Evolutionary conservation across 2,329 filamentous ascomycete genomes (phyloP).

Genomic region (Cytospora leucostoma): DNA sequence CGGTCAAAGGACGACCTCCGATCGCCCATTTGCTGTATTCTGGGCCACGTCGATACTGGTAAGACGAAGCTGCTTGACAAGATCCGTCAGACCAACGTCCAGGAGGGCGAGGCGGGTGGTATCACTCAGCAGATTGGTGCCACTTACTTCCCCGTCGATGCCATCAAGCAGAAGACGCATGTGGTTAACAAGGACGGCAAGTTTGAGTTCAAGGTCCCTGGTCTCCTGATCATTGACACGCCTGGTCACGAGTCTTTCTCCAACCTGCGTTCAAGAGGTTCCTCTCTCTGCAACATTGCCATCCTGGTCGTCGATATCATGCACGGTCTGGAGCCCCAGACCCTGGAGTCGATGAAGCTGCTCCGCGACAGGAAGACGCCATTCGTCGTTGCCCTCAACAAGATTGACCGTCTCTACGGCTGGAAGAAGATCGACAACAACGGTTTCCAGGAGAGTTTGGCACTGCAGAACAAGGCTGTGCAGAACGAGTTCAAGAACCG

Average conservation of each 20-base stretch:
- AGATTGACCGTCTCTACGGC: constrained; percentile 98
- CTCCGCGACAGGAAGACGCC: constrained; percentile 92
- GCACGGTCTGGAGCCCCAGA: constrained; percentile 98
- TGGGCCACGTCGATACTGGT: constrained; percentile 99
- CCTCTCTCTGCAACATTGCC: constrained; percentile 98
- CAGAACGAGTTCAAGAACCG: constrained; percentile 93
- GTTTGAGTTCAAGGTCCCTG: constrained; percentile 97
- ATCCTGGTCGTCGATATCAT: constrained; percentile 99
- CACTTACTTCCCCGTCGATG: constrained; percentile 96
- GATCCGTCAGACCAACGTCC: constrained; percentile 96
- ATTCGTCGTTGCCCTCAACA: constrained; percentile 98
- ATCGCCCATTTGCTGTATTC: constrained; percentile 98
- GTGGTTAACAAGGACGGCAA: constrained; percentile 88
- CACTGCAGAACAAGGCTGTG: constrained; percentile 86
- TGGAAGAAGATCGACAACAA: constrained; percentile 99
- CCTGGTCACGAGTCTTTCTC: constrained; percentile 99
- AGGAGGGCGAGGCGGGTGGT: constrained; percentile 98
- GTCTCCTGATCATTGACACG: constrained; percentile 94
- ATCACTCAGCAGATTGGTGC: constrained; percentile 99
- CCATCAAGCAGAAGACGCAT: constrained; percentile 86
- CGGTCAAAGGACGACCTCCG: constrained; percentile 92
- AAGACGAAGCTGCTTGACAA: constrained; percentile 99
- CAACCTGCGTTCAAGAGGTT: constrained; percentile 93
- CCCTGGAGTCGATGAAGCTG: constrained; percentile 93
- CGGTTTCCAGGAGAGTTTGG: constrained; percentile 90